Evolutionary conservation across 139 green algal species (phyloP).

Genomic region (Helicosporidium sp.): DNA sequence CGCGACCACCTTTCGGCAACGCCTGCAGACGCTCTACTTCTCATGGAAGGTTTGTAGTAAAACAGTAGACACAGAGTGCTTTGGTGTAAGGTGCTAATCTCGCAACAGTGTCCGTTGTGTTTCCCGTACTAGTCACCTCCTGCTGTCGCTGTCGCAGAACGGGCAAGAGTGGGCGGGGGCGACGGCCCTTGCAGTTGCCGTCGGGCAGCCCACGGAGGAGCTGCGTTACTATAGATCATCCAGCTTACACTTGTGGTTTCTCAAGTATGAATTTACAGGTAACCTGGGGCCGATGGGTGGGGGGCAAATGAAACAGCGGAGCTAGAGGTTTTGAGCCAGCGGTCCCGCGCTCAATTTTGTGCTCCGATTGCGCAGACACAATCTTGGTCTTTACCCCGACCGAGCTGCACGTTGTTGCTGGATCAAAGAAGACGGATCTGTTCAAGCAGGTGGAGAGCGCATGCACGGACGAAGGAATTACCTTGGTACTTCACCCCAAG

Average conservation of each 20-base stretch:
- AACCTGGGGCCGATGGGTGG: neutral
- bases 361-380: slow-evolving; percentile 68
- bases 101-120: too few species aligned
- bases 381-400: slow-evolving; percentile 60
- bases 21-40: slow-evolving; percentile 37
- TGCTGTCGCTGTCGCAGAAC: neutral
- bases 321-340: too few species aligned
- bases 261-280: slow-evolving; percentile 84
- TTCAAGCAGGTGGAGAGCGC: slow-evolving; percentile 32
- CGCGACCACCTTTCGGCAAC: slow-evolving; percentile 22
- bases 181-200: slow-evolving; percentile 24
- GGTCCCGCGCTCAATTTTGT: too few species aligned
- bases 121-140: too few species aligned
- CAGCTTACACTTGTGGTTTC: slow-evolving; percentile 78
- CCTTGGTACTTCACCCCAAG: slow-evolving; percentile 43
- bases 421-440: slow-evolving; percentile 68
- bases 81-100: too few species aligned
- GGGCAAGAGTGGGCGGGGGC: neutral
- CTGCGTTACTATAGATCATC: slow-evolving; percentile 79
- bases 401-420: slow-evolving; percentile 56
- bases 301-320: too few species aligned
- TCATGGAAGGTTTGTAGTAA: slow-evolving; percentile 31
- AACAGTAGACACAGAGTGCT: neutral
- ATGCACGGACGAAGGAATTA: slow-evolving; percentile 16
- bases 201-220: slow-evolving; percentile 30